Conservation (phyloP, 148 eudicot genomes). For the Talinum fruticosum region DNA sequence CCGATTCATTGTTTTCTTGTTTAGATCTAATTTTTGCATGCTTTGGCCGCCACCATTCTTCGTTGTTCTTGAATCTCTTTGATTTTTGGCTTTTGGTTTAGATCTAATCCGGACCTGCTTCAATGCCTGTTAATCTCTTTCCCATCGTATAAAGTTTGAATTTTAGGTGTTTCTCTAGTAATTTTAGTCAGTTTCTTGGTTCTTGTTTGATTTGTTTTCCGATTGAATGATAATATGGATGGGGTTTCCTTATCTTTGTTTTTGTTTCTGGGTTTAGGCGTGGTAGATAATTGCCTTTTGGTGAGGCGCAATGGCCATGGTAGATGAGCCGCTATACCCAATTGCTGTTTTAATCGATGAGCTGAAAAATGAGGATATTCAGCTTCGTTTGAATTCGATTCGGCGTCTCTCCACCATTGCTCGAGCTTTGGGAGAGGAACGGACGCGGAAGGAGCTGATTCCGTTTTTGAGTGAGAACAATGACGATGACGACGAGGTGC, state of each 20-base stretch:
- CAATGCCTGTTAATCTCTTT: background rate
- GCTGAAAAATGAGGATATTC: constrained; percentile 44
- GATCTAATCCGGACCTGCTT: background rate
- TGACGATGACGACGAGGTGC: constrained; percentile 59
- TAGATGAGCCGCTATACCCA: constrained; percentile 55
- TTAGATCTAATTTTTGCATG: background rate
- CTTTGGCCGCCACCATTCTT: background rate
- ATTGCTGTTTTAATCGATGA: constrained; percentile 45
- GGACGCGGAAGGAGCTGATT: constrained; percentile 54
- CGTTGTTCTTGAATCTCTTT: background rate
- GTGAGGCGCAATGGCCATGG: constrained; percentile 39
- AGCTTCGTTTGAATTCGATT: constrained; percentile 50
- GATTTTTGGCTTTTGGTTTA: background rate
- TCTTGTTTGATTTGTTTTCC: background rate
- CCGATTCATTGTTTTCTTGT: background rate
- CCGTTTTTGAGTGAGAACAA: constrained; percentile 57
- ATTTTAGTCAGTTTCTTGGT: background rate
- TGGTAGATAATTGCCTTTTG: background rate
- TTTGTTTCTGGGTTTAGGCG: background rate
- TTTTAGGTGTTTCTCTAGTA: background rate
- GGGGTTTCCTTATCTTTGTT: background rate
- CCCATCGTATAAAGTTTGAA: background rate
- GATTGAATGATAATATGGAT: background rate
- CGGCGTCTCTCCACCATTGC: constrained; percentile 55
- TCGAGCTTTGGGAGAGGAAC: constrained; percentile 54